These are phyloP conservation scores for Avena sativa DNA, from an alignment of 176 grass and related monocot species.

Conservation along the genomic window DNA sequence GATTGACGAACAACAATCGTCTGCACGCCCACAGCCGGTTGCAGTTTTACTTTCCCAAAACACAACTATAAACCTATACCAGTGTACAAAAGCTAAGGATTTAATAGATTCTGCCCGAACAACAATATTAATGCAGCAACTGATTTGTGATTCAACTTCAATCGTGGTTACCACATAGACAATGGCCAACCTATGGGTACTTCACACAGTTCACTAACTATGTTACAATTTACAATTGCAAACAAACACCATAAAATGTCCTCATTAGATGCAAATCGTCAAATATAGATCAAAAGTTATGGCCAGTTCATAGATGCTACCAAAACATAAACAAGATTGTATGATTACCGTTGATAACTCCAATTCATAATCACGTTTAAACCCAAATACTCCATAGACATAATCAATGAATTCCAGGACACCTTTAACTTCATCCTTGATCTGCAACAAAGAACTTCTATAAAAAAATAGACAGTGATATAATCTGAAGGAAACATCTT, in stretches of 20 bases:
- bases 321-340: background rate
- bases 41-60: background rate
- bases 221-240: conserved; percentile 2
- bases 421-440: conserved; percentile 86
- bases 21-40: background rate
- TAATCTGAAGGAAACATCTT: background rate
- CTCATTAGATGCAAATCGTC: conserved; percentile 24
- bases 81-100: background rate
- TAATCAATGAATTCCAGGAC: conserved; percentile 87
- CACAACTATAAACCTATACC: background rate
- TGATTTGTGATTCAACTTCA: background rate
- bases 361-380: conserved; percentile 76
- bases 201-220: background rate
- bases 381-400: conserved; percentile 87
- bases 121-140: background rate
- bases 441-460: conserved; percentile 55
- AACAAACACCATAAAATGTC: background rate
- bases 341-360: conserved; percentile 86
- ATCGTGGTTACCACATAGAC: background rate
- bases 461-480: conserved; percentile 17
- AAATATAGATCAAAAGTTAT: conserved; percentile 5
- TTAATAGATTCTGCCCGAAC: background rate
- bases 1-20: background rate
- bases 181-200: background rate
- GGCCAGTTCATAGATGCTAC: background rate